phyloP scores from a whole-genome alignment of 495 filamentous ascomycete species.

The Talaromyces thailandensis region DNA sequence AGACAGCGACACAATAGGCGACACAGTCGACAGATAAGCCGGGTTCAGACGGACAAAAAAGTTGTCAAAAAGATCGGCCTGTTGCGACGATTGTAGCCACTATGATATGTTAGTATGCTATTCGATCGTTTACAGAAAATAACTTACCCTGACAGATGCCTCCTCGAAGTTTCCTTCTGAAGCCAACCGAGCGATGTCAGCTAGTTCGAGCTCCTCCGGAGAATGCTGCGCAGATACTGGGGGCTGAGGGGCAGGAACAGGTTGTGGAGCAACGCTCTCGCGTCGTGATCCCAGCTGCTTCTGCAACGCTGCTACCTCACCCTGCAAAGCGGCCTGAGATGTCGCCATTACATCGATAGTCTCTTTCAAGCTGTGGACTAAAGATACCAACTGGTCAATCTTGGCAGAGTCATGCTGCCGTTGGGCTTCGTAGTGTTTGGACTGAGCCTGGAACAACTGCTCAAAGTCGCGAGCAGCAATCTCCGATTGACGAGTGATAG shows the following conservation, averaged over 20 bases:
- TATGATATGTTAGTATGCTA: slow-evolving; percentile 22
- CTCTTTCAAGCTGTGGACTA: slow-evolving; percentile 61
- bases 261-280: slow-evolving; percentile 6
- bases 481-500: slow-evolving; percentile 48
- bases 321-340: slow-evolving; percentile 54
- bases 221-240: slow-evolving; percentile 34
- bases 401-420: slow-evolving; percentile 63
- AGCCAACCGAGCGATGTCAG: slow-evolving; percentile 57
- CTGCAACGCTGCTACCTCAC: slow-evolving; percentile 48
- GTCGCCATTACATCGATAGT: slow-evolving; percentile 64
- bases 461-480: slow-evolving; percentile 59
- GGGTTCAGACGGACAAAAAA: slow-evolving; percentile 70
- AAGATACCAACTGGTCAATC: slow-evolving; percentile 70
- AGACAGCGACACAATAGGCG: slow-evolving; percentile 71
- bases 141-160: slow-evolving; percentile 52
- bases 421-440: slow-evolving; percentile 58
- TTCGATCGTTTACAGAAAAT: neutral
- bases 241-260: slow-evolving; percentile 21
- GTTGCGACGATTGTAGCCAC: slow-evolving; percentile 79
- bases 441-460: slow-evolving; percentile 49
- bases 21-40: slow-evolving; percentile 54
- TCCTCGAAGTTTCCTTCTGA: slow-evolving; percentile 59
- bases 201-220: slow-evolving; percentile 56
- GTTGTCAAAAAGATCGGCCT: slow-evolving; percentile 69
- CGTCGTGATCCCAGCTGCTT: slow-evolving; percentile 9